Conservation (phyloP, 2,329 filamentous ascomycete species). For the Apiospora hydei region DNA sequence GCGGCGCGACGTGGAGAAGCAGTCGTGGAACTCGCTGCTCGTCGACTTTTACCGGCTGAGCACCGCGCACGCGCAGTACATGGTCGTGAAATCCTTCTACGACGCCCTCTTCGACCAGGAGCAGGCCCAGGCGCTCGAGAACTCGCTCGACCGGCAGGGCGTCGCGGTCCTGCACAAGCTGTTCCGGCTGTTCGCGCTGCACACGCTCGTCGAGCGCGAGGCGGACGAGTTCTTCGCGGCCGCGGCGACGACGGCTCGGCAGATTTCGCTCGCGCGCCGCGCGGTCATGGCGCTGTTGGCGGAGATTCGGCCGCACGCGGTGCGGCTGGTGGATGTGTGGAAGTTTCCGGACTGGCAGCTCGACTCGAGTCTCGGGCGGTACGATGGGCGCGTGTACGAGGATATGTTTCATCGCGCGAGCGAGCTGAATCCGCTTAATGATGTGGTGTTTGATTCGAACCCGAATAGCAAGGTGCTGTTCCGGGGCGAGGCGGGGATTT, state of each 20-base stretch:
- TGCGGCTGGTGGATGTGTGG: conserved; percentile 77
- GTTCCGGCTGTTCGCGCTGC: conserved; percentile 81
- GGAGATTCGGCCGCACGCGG: conserved; percentile 76
- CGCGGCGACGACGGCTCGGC: conserved; percentile 72
- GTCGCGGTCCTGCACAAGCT: conserved; percentile 70
- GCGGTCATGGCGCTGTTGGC: conserved; percentile 72
- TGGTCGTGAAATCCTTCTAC: conserved; percentile 78
- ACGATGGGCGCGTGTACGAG: conserved; percentile 79
- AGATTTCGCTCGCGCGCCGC: conserved; percentile 75
- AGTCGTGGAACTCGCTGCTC: conserved; percentile 78
- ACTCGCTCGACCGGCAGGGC: conserved; percentile 64
- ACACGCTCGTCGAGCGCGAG: conserved; percentile 65
- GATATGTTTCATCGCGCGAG: conserved; percentile 78
- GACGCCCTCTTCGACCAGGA: conserved; percentile 41
- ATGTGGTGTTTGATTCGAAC: conserved; percentile 75
- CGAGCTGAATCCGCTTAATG: conserved; percentile 76
- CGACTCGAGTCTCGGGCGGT: conserved; percentile 72
- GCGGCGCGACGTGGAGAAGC: conserved; percentile 77
- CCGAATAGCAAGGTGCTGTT: conserved; percentile 68
- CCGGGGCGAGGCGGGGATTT: conserved; percentile 61
- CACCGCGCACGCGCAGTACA: conserved; percentile 78
- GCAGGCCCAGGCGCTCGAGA: conserved; percentile 53
- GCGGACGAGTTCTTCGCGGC: conserved; percentile 76
- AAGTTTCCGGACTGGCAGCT: conserved; percentile 81
- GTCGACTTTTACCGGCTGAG: conserved; percentile 81